Percentiles rank a stretch among this genome's conserved stretches.
These are phyloP conservation scores for Elsinoe arachidis DNA, from an alignment of 2,329 filamentous ascomycete genomes.

Conservation along the genomic window DNA sequence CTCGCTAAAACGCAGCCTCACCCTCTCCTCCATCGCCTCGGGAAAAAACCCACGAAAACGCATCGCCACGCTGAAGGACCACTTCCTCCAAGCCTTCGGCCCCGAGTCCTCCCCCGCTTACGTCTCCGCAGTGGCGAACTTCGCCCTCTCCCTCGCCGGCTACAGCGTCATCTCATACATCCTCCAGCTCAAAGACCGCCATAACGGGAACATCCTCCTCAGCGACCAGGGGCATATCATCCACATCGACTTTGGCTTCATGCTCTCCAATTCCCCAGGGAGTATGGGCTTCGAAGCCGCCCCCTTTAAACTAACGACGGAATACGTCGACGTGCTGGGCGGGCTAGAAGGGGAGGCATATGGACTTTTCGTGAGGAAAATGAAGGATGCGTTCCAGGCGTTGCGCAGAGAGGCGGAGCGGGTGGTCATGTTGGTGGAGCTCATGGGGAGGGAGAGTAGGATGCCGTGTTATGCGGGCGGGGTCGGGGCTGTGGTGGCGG, in stretches of 20 bases:
- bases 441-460: slow-evolving; percentile 75
- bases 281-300: slow-evolving; percentile 79
- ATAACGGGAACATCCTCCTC: slow-evolving; percentile 79
- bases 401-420: slow-evolving; percentile 70
- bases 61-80: slow-evolving; percentile 72
- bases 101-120: slow-evolving; percentile 60
- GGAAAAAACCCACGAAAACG: slow-evolving; percentile 65
- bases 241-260: slow-evolving; percentile 85
- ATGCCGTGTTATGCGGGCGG: slow-evolving; percentile 78
- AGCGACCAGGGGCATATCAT: slow-evolving; percentile 81
- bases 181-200: slow-evolving; percentile 74
- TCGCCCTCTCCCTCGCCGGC: slow-evolving; percentile 71
- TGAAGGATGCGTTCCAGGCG: slow-evolving; percentile 78
- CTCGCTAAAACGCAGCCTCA: slow-evolving; percentile 73
- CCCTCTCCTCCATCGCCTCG: slow-evolving; percentile 62
- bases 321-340: slow-evolving; percentile 76
- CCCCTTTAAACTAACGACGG: slow-evolving; percentile 77
- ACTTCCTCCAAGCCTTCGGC: slow-evolving; percentile 73
- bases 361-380: slow-evolving; percentile 66
- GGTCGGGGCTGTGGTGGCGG: slow-evolving; percentile 59
- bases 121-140: slow-evolving; percentile 64
- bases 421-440: slow-evolving; percentile 70
- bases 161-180: slow-evolving; percentile 82
- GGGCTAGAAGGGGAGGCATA: slow-evolving; percentile 62
- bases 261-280: slow-evolving; percentile 78